Base-by-base conservation (phyloP, 129 eudicot genomes). In the Arctium minus region DNA sequence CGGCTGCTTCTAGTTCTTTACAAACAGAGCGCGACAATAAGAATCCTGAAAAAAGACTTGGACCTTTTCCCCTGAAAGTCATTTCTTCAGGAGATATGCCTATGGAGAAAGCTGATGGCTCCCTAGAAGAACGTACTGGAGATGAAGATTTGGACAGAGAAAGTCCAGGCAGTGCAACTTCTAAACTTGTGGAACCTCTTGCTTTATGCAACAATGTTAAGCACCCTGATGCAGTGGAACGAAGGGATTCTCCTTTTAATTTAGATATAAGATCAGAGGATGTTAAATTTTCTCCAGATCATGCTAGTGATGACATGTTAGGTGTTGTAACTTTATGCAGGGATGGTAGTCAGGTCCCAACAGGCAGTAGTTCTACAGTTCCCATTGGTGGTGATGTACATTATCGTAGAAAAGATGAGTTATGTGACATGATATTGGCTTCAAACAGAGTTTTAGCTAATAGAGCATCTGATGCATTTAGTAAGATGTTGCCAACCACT, bases 111-210 rank as follows among this genome's bases (percentile, higher is more conserved):
- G 37, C 33, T 8, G 88, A 75, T 75, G 79, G 68, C 31, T 29
- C 2, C 46, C 31, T 70, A 48, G 86, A 72, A 62, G 91, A 70
- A 50, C 53, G n/a, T 50, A 76, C 36, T 1, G 77, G 75, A 48
- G 79, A 33, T n/a, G 88, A 85, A 81, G 92, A 86, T 80, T 86
- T 68, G 75, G 82, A 87, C 38, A 76, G 86, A 74, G 89, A 92
- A 65, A 92, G 92, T 84, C 94, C 98, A 33, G 94, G 90, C 71
- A 88, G 88, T 27, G 93, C 93, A 62, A 90, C 92, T 1, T 90
- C 93, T 32, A 88, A 89, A 39, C 86, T 88, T 60, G 89, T 86
- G 44, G 91, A 89, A 78, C 74, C 70, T 40, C 37, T 72, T 31
- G 37, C 86, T 78, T 13, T 40, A 50, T 42, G 50, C 50, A 83